Conservation (phyloP, 805 yeast genomes). For the Lachancea thermotolerans region DNA sequence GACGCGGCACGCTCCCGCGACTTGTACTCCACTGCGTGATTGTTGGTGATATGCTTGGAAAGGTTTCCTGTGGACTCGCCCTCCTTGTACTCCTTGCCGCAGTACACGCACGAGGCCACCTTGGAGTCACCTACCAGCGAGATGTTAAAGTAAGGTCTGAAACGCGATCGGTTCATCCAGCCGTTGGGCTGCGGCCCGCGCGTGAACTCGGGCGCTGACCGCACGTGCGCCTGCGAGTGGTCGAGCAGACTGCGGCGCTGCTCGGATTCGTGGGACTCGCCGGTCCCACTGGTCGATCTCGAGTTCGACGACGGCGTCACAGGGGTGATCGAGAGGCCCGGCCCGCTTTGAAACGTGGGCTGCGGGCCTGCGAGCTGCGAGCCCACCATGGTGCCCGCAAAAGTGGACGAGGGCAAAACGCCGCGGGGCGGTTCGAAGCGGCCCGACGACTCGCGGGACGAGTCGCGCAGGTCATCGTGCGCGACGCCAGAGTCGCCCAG, state of each 20-base stretch:
- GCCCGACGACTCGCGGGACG: conserved; percentile 5
- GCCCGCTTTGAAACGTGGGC: too few species aligned
- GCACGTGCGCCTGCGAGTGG: not conserved
- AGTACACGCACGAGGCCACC: conserved; percentile 7
- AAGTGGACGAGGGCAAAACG: not conserved
- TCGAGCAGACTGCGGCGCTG: not conserved
- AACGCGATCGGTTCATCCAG: conserved; percentile 8
- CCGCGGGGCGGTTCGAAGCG: conserved; percentile 1
- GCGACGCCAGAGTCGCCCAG: not conserved
- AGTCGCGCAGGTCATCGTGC: conserved; percentile 2
- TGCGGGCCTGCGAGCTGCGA: too few species aligned
- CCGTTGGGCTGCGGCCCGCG: conserved; percentile 4
- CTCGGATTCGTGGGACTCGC: not conserved
- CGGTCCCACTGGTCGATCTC: too few species aligned
- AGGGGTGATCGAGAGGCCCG: too few species aligned
- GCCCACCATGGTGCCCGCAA: not conserved
- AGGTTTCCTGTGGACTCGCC: conserved; percentile 11
- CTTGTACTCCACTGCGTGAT: conserved; percentile 5
- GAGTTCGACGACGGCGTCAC: too few species aligned
- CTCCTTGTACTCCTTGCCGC: conserved; percentile 10
- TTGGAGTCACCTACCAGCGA: conserved; percentile 2
- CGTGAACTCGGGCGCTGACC: not conserved
- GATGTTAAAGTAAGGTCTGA: conserved; percentile 7
- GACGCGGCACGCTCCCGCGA: conserved; percentile 6
- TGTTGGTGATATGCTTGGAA: conserved; percentile 9